Evolutionary conservation across 176 grass and related monocot genomes (phyloP), one percentile per base, ranked within the genome.

Genomic region (Stipa capillata): DNA sequence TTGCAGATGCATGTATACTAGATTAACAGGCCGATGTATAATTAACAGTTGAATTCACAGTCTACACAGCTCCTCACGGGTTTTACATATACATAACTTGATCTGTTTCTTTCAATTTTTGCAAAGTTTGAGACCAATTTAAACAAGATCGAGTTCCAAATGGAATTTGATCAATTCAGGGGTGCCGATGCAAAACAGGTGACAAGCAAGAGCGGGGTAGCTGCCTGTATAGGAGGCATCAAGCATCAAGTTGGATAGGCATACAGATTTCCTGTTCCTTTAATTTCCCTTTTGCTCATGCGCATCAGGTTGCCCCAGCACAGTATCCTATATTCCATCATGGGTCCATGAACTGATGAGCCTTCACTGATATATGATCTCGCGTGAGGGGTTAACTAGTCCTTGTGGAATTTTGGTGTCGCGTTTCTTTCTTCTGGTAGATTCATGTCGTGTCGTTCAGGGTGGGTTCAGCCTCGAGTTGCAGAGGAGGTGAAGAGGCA

Each of bases 1-100:
- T 29, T 72, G 36, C 66, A 55, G 64, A 82, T n/a, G 55, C 73
- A 2, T 89, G 87, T 85, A 20, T 74, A 57, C 33, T 24, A 81
- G 11, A 61, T 69, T 29, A 18, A 5, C 24, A 47, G 24, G 31
- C 66, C 3, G 25, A 70, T 70, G 66, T 70, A 70, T 70, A 70
- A 74, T 88, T 88, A 42, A 49, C 59, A 84, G 52, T 11, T 44
- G 60, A 39, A 48, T 79, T 66, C 61, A 67, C 51, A 79, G 32
- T 58, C 7, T 12, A 54, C 12, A 51, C 18, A 60, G 27, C 52
- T 76, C 18, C 35, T 76, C 69, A 29, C 47, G 7, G 18, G 28
- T 65, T 11, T 35, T 34, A 55, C 2, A 48, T 0, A 9, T 14
- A 50, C 2, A 15, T 20, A 37, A 1, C 40, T 60, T 24, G 17